phyloP scores from a whole-genome alignment of 805 yeast species.

The Wickerhamiella parazyma region DNA sequence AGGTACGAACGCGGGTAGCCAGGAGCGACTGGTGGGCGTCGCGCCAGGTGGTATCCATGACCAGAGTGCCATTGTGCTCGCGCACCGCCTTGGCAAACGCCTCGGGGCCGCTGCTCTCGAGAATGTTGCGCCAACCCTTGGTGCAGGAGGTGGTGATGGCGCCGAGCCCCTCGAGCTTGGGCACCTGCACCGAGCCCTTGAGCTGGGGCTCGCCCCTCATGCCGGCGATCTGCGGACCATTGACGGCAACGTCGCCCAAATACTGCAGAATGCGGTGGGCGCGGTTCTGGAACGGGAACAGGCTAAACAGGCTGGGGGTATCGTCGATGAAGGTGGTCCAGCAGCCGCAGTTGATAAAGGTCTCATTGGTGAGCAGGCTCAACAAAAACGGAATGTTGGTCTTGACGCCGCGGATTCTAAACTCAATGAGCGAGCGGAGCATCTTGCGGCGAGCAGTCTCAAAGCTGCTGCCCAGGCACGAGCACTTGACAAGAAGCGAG shows the following conservation, averaged over 20 bases:
- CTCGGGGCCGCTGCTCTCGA: conserved; percentile 75
- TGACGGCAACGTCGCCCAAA: conserved; percentile 86
- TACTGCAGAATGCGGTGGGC: conserved; percentile 87
- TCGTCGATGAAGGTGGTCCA: conserved; percentile 99
- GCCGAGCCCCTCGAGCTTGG: conserved; percentile 52
- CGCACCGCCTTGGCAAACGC: conserved; percentile 83
- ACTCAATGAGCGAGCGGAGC: conserved; percentile 92
- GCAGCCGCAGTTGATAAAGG: conserved; percentile 73
- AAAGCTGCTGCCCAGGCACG: conserved; percentile 92
- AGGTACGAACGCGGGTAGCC: conserved; percentile 94
- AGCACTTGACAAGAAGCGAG: conserved; percentile 94
- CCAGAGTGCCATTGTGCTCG: conserved; percentile 66
- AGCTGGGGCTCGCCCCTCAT: conserved; percentile 88
- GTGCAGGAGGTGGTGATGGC: conserved; percentile 48
- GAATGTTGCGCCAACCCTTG: conserved; percentile 84
- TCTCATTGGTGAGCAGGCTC: conserved; percentile 79
- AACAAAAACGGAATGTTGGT: conserved; percentile 94
- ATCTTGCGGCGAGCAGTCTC: conserved; percentile 96
- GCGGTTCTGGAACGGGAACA: conserved; percentile 91
- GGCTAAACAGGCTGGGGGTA: conserved; percentile 88
- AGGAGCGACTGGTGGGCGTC: conserved; percentile 97
- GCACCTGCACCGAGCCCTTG: conserved; percentile 59
- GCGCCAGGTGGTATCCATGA: conserved; percentile 99
- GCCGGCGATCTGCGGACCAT: conserved; percentile 92
- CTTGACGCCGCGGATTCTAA: conserved; percentile 97